Evolutionary conservation across 2,329 filamentous ascomycete genomes (phyloP).

Genomic region (Tetracladium maxilliforme): DNA sequence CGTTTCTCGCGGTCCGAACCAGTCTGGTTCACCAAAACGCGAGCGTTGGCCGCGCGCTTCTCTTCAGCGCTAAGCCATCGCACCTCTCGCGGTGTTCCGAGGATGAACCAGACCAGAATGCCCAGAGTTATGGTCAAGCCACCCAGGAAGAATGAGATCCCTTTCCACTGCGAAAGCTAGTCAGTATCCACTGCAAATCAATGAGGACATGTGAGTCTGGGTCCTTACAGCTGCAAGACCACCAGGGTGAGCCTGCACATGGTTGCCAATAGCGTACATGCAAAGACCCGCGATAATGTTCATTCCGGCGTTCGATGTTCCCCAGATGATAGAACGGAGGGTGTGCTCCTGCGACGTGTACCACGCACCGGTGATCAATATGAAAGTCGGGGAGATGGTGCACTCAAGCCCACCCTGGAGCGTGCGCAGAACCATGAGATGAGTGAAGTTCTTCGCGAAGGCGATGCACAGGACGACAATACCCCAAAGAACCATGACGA

Average conservation of each 20-base stretch:
- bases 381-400: slow-evolving; percentile 14
- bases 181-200: no score
- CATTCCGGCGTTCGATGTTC: slow-evolving; percentile 16
- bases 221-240: no score
- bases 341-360: slow-evolving; percentile 16
- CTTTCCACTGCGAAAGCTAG: no score
- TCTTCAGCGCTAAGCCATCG: no score
- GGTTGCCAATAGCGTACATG: slow-evolving; percentile 12
- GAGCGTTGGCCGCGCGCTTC: no score
- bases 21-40: no score
- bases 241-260: slow-evolving; percentile 11
- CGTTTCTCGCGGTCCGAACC: no score
- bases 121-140: no score
- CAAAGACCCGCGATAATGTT: slow-evolving; percentile 15
- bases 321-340: slow-evolving; percentile 15
- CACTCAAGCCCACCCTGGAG: slow-evolving; percentile 15
- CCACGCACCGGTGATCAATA: slow-evolving; percentile 17
- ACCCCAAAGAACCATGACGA: slow-evolving; percentile 16
- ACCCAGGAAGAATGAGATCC: no score
- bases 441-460: slow-evolving; percentile 11
- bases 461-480: slow-evolving; percentile 6
- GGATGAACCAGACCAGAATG: no score
- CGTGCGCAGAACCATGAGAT: slow-evolving; percentile 13
- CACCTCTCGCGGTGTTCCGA: no score
- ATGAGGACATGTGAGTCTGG: no score